Evolutionary conservation across 2,329 filamentous ascomycete genomes (phyloP), one percentile per base, ranked within the genome.

Genomic region (Microsporum audouinii): DNA sequence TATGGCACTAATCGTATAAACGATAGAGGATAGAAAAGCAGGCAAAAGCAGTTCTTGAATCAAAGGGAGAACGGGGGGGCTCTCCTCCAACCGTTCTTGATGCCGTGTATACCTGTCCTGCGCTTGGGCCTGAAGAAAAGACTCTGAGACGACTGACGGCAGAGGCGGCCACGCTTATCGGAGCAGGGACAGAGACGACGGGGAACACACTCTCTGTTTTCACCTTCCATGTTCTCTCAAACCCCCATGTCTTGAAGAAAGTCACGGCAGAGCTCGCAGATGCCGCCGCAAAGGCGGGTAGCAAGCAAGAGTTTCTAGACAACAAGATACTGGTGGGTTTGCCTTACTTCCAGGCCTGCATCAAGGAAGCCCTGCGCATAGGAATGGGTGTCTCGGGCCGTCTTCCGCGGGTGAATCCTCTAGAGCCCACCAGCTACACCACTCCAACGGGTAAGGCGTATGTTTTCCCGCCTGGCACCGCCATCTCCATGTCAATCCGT

Each of bases 141-240:
- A 64, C 66, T 1, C 61, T 66, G n/a, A 60, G 61, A 4, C 67
- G 72, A 5, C 63, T 74, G 3, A 63, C 64, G 2, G 66, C 71
- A n/a, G 72, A 74, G 62, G 71, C 64, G 3, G 66, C 68, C 34
- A 63, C 66, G 2, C 59, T 74, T 7, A 63, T 73, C 10, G 68
- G 67, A 29, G 71, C 69, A 10, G 73, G 73, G 0, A 70, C 68
- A 1, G 69, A 69, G 33, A 74, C 68, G 0, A 71, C 68, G 10
- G 69, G 67, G 0, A 63, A 64, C 43, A 65, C 67, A 1, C 59
- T 69, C 7, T 61, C 58, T 1, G 62, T 73, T 1, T 65, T 69
- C 3, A 63, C 58, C 7, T 63, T 60, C 45, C 59, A 63, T 56
- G 41, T 63, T 2, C 34, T 63, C 49, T 51, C 41, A n/a, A 53